Base-by-base conservation (phyloP, 208 protist species). In the Tetramitus jugosus region DNA sequence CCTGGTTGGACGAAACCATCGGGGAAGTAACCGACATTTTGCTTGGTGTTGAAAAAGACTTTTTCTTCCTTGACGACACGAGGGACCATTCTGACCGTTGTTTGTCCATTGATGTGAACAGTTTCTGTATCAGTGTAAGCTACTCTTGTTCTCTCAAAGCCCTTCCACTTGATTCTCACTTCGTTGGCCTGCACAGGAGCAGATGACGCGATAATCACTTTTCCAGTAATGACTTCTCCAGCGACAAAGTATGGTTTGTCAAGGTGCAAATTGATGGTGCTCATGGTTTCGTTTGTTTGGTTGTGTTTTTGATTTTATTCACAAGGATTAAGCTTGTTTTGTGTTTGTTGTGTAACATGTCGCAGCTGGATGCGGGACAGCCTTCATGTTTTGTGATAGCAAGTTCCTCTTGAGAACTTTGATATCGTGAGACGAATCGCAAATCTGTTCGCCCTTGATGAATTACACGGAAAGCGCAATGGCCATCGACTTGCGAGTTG, bases 191-290 rank as follows among this genome's bases (percentile, higher is more conserved):
- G 17, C 2, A 71, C n/a, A 33, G 10, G 17, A 20, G 8, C 7
- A 49, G 39, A 33, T 14, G 31, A 4, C n/a, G 33, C 8, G 1
- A 71, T 4, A 1, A 49, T 7, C 4, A 23, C 10, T 29, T 33
- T 72, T 35, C 76, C 76, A 31, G 49, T 74, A 29, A 72, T 26
- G 4, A 53, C 42, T n/a, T 79, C 76, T 45, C 76, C 76, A 17
- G 56, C 10, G 2, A 72, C 35, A 74, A 42, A 79, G 56, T 68
- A 79, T 53, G 56, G 56, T 35, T 79, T 79, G 31, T 79, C 60
- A 2, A 79, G 29, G 10, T 17, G 3, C 0, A 79, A 17, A 26
- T 49, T 3, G 17, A 79, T 79, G 10, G 33, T 56, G 20, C 49
- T 20, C 10, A 20, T 20, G 49, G 14, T 20, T 56, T 20, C 49